Percentiles rank a stretch among this genome's conserved stretches.
These are phyloP conservation scores for Nakazawaea sp. DNA, from an alignment of 805 yeast genomes.

Conservation along the genomic window DNA sequence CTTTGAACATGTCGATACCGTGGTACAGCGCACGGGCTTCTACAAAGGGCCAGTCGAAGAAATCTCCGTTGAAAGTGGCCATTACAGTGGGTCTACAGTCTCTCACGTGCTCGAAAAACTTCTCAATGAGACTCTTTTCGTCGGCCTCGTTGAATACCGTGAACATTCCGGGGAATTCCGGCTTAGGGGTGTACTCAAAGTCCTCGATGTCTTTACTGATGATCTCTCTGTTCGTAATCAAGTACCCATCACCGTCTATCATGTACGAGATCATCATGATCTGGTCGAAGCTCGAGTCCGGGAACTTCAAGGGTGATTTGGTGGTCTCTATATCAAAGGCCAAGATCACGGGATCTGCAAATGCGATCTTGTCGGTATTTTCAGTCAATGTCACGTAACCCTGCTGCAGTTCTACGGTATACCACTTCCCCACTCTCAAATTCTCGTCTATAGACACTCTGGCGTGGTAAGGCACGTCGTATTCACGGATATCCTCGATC, in stretches of 20 bases:
- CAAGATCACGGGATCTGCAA: slow-evolving; percentile 94
- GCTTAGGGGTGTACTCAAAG: slow-evolving; percentile 95
- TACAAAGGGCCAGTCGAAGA: slow-evolving; percentile 98
- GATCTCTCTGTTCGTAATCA: slow-evolving; percentile 91
- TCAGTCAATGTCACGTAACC: slow-evolving; percentile 50
- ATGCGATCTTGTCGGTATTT: slow-evolving; percentile 71
- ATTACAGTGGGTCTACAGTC: slow-evolving; percentile 94
- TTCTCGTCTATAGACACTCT: slow-evolving; percentile 90
- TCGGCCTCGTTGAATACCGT: slow-evolving; percentile 85
- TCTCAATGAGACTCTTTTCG: slow-evolving; percentile 65
- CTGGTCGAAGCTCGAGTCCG: slow-evolving; percentile 85
- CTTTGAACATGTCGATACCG: slow-evolving; percentile 82
- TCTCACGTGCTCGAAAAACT: slow-evolving; percentile 85
- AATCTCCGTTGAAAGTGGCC: slow-evolving; percentile 97
- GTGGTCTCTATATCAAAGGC: slow-evolving; percentile 98
- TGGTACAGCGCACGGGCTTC: slow-evolving; percentile 82
- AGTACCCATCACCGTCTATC: slow-evolving; percentile 96
- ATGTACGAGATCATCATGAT: slow-evolving; percentile 99
- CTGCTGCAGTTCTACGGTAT: slow-evolving; percentile 61
- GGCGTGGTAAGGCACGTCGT: slow-evolving; percentile 95
- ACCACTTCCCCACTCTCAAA: slow-evolving; percentile 95
- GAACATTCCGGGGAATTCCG: slow-evolving; percentile 88
- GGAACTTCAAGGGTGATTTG: slow-evolving; percentile 92
- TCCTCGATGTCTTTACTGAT: slow-evolving; percentile 93
- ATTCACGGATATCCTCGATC: slow-evolving; percentile 81